A percentile compares a stretch with the other conserved stretches of the same genome.
These are phyloP conservation scores for Eimeria maxima DNA, from an alignment of 169 alveolate genomes.

Conservation along the genomic window DNA sequence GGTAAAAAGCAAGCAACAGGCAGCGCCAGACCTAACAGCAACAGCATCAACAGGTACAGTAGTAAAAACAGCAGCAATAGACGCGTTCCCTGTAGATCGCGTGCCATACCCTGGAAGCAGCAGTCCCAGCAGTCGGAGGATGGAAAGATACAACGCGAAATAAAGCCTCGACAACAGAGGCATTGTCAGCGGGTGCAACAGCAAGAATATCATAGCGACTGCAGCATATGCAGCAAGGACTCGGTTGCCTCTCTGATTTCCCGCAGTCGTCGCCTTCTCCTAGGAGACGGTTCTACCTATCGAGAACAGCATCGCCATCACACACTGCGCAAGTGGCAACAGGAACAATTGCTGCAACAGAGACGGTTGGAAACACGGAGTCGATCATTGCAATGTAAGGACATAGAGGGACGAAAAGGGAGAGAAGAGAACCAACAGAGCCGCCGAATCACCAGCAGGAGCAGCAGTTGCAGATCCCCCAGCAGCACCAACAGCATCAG, in stretches of 20 bases:
- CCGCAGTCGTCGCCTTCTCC: conserved; percentile 56
- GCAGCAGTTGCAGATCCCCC: background rate
- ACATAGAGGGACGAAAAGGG: background rate
- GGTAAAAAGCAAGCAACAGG: background rate
- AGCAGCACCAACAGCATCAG: conserved; percentile 2
- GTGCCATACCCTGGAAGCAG: background rate
- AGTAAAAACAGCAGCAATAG: conserved; percentile 46
- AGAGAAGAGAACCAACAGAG: background rate
- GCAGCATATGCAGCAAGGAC: conserved; percentile 30
- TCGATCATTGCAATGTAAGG: background rate
- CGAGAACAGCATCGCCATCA: conserved; percentile 26
- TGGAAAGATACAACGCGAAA: background rate
- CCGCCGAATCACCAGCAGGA: background rate
- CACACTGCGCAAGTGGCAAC: conserved; percentile 8
- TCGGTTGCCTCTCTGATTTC: conserved; percentile 59
- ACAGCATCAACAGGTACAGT: conserved; percentile 29
- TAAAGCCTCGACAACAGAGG: background rate
- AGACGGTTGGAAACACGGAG: background rate
- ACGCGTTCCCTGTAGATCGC: background rate
- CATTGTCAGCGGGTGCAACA: background rate
- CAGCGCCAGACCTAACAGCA: background rate
- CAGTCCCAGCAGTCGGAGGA: conserved; percentile 1
- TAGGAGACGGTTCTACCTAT: background rate
- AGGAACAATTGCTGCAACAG: background rate
- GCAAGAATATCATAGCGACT: background rate